phyloP scores from a whole-genome alignment of 768 basidiomycete genomes.

The Boletus reticulatus region DNA sequence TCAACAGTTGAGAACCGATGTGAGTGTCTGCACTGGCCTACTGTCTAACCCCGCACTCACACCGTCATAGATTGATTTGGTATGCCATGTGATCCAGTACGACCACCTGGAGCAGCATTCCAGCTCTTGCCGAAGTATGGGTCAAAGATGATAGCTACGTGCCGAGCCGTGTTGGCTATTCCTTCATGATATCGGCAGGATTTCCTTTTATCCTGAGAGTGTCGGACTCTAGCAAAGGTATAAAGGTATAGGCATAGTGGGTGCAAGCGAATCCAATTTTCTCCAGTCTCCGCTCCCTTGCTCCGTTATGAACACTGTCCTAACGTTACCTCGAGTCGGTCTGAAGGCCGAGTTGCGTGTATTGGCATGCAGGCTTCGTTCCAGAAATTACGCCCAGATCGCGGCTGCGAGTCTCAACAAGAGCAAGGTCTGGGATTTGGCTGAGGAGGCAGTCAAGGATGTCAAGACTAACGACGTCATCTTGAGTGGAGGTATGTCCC shows the following conservation, averaged over 20 bases:
- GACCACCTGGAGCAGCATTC: background rate
- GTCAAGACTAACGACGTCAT: slow-evolving; percentile 75
- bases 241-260: slow-evolving; percentile 5
- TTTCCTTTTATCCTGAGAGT: background rate
- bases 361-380: slow-evolving; percentile 1
- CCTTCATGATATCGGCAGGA: slow-evolving; percentile 1
- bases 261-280: background rate
- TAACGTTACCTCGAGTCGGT: slow-evolving; percentile 5
- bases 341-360: slow-evolving; percentile 3
- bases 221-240: background rate
- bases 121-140: slow-evolving; percentile 2
- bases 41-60: background rate
- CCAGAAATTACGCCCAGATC: slow-evolving; percentile 2
- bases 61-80: no score
- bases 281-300: background rate
- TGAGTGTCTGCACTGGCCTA: background rate
- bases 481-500: slow-evolving; percentile 70
- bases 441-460: slow-evolving; percentile 78
- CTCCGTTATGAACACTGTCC: background rate
- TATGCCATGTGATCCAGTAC: background rate
- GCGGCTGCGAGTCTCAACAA: slow-evolving; percentile 17
- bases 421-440: slow-evolving; percentile 70
- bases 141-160: slow-evolving; percentile 5
- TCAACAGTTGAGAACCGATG: background rate
- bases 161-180: slow-evolving; percentile 1